Evolutionary conservation across 2,329 filamentous ascomycete species (phyloP).

Genomic region (Aspergillus pseudoterreus): DNA sequence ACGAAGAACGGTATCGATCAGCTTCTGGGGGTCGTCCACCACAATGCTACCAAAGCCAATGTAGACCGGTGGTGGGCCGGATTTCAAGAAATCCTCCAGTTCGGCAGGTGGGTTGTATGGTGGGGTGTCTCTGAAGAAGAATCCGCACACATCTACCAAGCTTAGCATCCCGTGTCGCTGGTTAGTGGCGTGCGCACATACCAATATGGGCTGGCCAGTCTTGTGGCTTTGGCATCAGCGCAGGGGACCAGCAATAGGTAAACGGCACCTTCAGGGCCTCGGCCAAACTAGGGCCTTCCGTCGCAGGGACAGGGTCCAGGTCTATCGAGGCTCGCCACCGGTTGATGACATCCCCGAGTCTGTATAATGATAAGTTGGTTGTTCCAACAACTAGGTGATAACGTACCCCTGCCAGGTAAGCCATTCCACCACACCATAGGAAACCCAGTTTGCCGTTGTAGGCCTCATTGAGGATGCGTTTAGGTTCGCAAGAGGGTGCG

Average conservation of each 20-base stretch:
- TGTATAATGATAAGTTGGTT: constrained; percentile 6
- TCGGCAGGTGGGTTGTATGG: constrained; percentile 38
- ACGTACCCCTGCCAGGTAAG: constrained; percentile 48
- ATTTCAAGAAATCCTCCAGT: constrained; percentile 41
- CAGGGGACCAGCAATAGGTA: constrained; percentile 46
- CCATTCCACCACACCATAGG: constrained; percentile 46
- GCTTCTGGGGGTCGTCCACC: constrained; percentile 45
- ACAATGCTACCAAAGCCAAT: constrained; percentile 58
- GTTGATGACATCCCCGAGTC: constrained; percentile 47
- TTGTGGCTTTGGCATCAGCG: constrained; percentile 36
- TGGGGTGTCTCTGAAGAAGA: constrained; percentile 39
- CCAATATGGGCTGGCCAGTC: constrained; percentile 39
- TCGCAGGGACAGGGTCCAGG: constrained; percentile 35
- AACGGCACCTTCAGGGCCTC: constrained; percentile 36
- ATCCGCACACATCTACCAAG: constrained; percentile 38
- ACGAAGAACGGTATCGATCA: constrained; percentile 45
- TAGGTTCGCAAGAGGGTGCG: constrained; percentile 49
- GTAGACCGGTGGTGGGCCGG: constrained; percentile 50
- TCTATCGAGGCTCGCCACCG: constrained; percentile 36
- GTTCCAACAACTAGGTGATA: background rate
- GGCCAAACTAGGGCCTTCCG: constrained; percentile 33
- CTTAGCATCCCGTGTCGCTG: background rate
- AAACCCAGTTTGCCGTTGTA: constrained; percentile 40
- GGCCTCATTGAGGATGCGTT: constrained; percentile 29
- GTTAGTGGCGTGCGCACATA: constrained; percentile 8